These are phyloP conservation scores for Kodamaea sagamina DNA, from an alignment of 805 yeast species.

Conservation along the genomic window DNA sequence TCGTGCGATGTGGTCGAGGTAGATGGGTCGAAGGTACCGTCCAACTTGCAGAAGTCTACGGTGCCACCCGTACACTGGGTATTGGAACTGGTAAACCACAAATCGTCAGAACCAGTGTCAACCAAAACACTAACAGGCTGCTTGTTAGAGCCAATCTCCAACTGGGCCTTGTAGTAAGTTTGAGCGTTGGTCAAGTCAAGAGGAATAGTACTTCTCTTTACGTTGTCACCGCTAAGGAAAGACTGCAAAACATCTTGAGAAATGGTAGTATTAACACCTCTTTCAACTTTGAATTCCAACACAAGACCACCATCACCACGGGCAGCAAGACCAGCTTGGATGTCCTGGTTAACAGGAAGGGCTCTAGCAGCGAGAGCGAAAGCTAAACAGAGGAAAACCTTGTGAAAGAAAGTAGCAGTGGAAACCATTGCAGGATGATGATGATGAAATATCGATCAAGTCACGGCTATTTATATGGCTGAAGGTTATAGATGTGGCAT, in stretches of 20 bases:
- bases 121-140: slow-evolving; percentile 11
- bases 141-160: slow-evolving; percentile 9
- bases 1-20: slow-evolving; percentile 13
- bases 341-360: slow-evolving; percentile 1
- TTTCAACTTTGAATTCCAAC: slow-evolving; percentile 1
- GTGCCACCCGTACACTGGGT: background rate
- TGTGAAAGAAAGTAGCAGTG: background rate
- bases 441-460: background rate
- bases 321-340: background rate
- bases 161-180: background rate
- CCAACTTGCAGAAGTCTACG: background rate
- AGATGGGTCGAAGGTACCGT: slow-evolving; percentile 12
- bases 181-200: background rate
- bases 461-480: background rate
- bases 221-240: background rate
- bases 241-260: background rate
- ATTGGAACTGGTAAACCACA: slow-evolving; percentile 11
- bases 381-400: slow-evolving; percentile 4
- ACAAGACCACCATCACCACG: slow-evolving; percentile 1
- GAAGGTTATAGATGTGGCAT: too few species aligned
- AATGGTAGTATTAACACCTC: background rate
- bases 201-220: background rate
- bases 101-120: slow-evolving; percentile 18
- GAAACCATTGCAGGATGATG: background rate
- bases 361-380: background rate